A percentile compares a stretch with the other conserved stretches of the same genome.
Evolutionary conservation across 2,329 filamentous ascomycete species (phyloP).

Genomic region (Alternaria consortialis): DNA sequence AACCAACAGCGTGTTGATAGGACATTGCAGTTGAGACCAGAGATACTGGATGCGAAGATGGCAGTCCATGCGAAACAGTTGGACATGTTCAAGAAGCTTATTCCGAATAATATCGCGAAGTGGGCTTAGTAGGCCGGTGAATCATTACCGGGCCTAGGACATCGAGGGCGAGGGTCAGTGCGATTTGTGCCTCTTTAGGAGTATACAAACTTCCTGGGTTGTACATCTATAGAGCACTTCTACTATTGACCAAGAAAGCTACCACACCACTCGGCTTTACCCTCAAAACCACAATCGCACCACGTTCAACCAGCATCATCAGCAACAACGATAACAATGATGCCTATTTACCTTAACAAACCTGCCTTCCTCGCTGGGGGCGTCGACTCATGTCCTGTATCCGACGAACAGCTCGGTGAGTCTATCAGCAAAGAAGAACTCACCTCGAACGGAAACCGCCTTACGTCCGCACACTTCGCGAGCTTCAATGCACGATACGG

Average conservation of each 20-base stretch:
- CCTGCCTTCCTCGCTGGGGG: not conserved
- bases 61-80: conserved; percentile 47
- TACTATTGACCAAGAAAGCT: not conserved
- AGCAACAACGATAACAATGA: not conserved
- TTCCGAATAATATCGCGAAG: conserved; percentile 50
- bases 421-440: not conserved
- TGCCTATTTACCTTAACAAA: not conserved
- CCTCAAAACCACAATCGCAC: not conserved
- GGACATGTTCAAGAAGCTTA: conserved; percentile 46
- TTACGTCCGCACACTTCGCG: not conserved
- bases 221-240: not conserved
- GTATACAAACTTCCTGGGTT: not conserved
- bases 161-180: not conserved
- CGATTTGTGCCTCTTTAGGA: not conserved
- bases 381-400: not conserved
- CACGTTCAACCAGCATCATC: not conserved
- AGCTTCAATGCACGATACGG: not conserved
- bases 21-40: conserved; percentile 47
- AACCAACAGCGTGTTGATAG: conserved; percentile 50
- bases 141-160: too few relatives aligned
- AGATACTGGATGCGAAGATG: conserved; percentile 40
- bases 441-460: too few relatives aligned
- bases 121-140: conserved; percentile 30
- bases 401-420: not conserved
- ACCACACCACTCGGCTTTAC: not conserved